Evolutionary conservation across 116 monocot genomes (phyloP), one percentile per base, ranked within the genome.

Genomic region (Papilionanthe hybrid): DNA sequence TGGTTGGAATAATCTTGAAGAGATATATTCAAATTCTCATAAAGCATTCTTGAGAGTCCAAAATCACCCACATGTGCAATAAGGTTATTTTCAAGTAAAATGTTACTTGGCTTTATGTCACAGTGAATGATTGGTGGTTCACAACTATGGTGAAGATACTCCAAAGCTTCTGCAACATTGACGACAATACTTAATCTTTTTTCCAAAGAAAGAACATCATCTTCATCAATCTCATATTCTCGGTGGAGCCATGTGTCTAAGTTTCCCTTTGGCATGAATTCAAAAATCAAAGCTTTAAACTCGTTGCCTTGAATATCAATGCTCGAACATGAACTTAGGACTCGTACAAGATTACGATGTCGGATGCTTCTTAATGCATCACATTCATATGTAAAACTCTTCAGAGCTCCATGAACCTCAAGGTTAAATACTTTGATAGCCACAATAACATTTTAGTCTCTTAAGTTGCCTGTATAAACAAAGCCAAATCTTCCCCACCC

Each of bases 241-340:
- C 11, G 77, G 68, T 82, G 79, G 73, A 82, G 41, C 79, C 82
- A 82, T 55, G 19, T 56, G 23, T 75, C 82, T 12, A 81, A 44
- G 42, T 79, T 86, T 30, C 89, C 89, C 74, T 84, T 89, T 47
- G 84, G 86, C 89, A 89, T 82, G 76, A 75, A 84, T 47, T 86
- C 84, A 68, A 82, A 84, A 45, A 88, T 78, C 15, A 88, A 53
- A 47, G 88, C 83, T 71, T 78, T 88, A 60, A 88, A 88, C 8
- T 89, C 86, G 0, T 55, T 72, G 27, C 86, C 86, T n/a, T 77
- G 32, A 19, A 53, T 55, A 68, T 86, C 86, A 5, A 86, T 23
- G 30, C 78, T 74, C 19, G 84, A 84, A 60, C 89, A 86, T 0
- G 80, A 76, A 12, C 84, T 89, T 20, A 84, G 37, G 30, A 86